Percentiles rank a stretch among this genome's conserved stretches.
Evolutionary conservation across 352 stramenopile species (phyloP).

Genomic region (Globisporangium spinosum): DNA sequence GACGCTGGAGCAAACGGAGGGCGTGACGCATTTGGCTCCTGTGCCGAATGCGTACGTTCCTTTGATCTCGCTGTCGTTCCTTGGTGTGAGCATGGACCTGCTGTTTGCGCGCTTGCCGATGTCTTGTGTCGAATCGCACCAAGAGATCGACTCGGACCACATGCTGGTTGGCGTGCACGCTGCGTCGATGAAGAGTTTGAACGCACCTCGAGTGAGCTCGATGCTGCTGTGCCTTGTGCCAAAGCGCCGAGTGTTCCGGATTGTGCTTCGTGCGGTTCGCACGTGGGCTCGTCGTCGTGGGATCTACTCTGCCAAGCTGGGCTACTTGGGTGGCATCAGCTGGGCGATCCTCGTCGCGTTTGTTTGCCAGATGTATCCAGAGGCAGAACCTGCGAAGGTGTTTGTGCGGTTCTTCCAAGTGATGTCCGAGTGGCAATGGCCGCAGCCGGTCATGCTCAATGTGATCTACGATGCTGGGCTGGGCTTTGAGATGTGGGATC

Average conservation of each 20-base stretch:
- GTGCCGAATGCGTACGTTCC: conserved; percentile 91
- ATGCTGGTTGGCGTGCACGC: conserved; percentile 92
- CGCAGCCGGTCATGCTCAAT: conserved; percentile 79
- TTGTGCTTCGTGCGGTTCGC: conserved; percentile 68
- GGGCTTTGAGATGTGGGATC: conserved; percentile 88
- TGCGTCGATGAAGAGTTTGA: conserved; percentile 92
- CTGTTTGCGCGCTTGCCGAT: conserved; percentile 86
- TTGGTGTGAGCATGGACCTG: conserved; percentile 89
- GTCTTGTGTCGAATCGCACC: conserved; percentile 51
- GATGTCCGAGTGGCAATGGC: conserved; percentile 82
- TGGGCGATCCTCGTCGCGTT: conserved; percentile 97
- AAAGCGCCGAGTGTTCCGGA: conserved; percentile 87
- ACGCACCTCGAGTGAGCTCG: conserved; percentile 94
- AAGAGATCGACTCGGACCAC: conserved; percentile 84
- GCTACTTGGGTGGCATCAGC: conserved; percentile 97
- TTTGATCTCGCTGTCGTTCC: conserved; percentile 89
- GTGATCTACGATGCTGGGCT: conserved; percentile 81
- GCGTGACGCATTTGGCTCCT: conserved; percentile 72
- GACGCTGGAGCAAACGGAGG: conserved; percentile 54
- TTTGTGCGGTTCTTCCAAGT: conserved; percentile 86
- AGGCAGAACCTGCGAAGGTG: conserved; percentile 60
- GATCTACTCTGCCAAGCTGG: conserved; percentile 96
- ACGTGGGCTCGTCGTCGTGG: conserved; percentile 86
- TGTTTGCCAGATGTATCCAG: conserved; percentile 90
- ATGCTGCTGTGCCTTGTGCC: conserved; percentile 92